Evolutionary conservation across 192 early-diverging fungal genomes (phyloP), one percentile per base, ranked within the genome.

Genomic region (Phycomyces nitens): DNA sequence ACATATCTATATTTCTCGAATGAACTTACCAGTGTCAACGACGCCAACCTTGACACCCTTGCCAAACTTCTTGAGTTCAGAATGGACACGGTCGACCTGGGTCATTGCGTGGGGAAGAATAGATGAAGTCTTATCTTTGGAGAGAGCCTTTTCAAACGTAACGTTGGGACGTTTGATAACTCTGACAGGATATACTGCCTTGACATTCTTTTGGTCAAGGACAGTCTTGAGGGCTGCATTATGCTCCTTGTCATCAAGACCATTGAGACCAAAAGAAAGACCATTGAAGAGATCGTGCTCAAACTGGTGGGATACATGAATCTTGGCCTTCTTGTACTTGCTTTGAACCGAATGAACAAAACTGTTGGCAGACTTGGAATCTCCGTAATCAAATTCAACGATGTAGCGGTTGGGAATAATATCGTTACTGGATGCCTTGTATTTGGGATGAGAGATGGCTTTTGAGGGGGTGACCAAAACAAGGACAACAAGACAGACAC

Each of bases 31-130:
- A 23, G 76, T 78, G 65, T 91, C 89, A 24, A 91, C 64, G 65
- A 91, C 72, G 58, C 84, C 86, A 60, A 91, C 78, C 38, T 79
- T 80, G 53, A 91, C 66, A 29, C 86, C 88, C 62, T 82, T 81
- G 12, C 89, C 89, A 29, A 72, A 76, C 47, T 82, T 68, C 1
- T 77, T 75, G 52, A 86, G 71, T n/a, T 79, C 65, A 15, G 66
- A 70, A 16, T 83, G 85, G 6, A 80, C 78, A 42, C 51, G 60
- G 23, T 75, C 70, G 1, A 87, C 86, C 12, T 84, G 83, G 4
- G 83, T 87, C 66, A 75, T 60, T 8, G 74, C 67, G 54, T 89
- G 85, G 18, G 71, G 54, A 15, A 68, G 39, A 34, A 73, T 62
- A 18, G 39, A 2, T 29, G 60, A 61, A 10, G 41, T 15, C 14